These are phyloP conservation scores for Tricholoma saponaceum DNA, from an alignment of 768 basidiomycete genomes.

Conservation along the genomic window DNA sequence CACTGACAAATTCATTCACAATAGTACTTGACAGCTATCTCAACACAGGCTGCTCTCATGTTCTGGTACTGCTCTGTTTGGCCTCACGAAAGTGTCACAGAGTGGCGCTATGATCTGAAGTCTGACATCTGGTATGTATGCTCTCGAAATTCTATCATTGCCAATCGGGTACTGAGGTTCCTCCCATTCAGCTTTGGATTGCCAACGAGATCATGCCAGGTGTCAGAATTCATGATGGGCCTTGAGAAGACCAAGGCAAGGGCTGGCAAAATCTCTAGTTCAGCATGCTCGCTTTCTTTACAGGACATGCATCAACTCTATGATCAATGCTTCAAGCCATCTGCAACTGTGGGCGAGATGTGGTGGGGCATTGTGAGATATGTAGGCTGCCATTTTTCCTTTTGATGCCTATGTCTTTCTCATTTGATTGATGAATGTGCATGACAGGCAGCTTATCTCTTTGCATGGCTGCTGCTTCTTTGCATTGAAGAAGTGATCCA, in stretches of 20 bases:
- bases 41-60: neutral
- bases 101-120: neutral
- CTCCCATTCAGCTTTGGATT: conserved; percentile 10
- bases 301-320: conserved; percentile 16
- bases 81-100: neutral
- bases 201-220: conserved; percentile 12
- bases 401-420: neutral
- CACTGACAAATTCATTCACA: neutral
- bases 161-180: no score
- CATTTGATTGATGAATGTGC: neutral
- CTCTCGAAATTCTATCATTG: no score
- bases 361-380: neutral
- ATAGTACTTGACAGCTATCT: neutral
- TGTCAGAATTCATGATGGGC: conserved; percentile 15
- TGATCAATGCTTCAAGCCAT: neutral
- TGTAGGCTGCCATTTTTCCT: neutral
- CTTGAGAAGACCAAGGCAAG: no score
- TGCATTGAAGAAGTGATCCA: conserved; percentile 12
- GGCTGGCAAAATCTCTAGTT: conserved; percentile 12
- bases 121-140: no score
- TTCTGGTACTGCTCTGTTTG: neutral
- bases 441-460: neutral
- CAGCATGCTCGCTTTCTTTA: conserved; percentile 13
- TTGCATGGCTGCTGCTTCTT: conserved; percentile 17
- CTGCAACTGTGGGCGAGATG: neutral